phyloP scores from a whole-genome alignment of 352 stramenopile species.

The Thraustochytrium sp. region DNA sequence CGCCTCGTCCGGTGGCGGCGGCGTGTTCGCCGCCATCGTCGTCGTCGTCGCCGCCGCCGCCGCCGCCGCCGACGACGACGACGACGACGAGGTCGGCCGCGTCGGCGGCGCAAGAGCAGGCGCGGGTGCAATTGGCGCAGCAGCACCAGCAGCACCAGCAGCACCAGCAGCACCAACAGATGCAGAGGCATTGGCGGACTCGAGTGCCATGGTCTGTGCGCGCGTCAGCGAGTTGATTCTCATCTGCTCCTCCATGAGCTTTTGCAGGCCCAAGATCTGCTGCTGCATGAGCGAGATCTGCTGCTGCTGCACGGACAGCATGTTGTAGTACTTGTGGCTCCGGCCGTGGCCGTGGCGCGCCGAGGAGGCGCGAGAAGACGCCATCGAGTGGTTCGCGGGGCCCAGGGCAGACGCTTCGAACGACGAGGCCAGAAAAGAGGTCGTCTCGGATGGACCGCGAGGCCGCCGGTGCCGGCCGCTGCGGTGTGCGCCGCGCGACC shows the following conservation, averaged over 20 bases:
- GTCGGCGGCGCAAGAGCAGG: no score
- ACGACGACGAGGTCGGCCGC: no score
- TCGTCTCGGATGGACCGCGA: not conserved
- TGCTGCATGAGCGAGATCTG: conserved; percentile 28
- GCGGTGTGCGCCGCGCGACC: not conserved
- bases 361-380: not conserved
- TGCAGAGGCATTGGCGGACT: not conserved
- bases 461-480: not conserved
- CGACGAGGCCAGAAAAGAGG: not conserved
- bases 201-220: not conserved
- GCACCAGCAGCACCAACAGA: not conserved
- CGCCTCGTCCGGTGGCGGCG: not conserved
- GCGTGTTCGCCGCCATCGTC: not conserved
- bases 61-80: no score
- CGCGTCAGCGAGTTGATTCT: not conserved
- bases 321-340: not conserved
- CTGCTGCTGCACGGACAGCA: conserved; percentile 9
- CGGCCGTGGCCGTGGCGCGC: not conserved
- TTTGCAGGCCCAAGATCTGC: conserved; percentile 24
- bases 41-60: no score
- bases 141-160: no score
- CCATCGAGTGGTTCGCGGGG: not conserved
- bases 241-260: conserved; percentile 29
- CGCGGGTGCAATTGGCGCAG: no score
- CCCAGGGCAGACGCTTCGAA: not conserved